A percentile compares a stretch with the other conserved stretches of the same genome.
phyloP scores from a whole-genome alignment of 768 basidiomycete genomes.

The Lentinus tigrinus region DNA sequence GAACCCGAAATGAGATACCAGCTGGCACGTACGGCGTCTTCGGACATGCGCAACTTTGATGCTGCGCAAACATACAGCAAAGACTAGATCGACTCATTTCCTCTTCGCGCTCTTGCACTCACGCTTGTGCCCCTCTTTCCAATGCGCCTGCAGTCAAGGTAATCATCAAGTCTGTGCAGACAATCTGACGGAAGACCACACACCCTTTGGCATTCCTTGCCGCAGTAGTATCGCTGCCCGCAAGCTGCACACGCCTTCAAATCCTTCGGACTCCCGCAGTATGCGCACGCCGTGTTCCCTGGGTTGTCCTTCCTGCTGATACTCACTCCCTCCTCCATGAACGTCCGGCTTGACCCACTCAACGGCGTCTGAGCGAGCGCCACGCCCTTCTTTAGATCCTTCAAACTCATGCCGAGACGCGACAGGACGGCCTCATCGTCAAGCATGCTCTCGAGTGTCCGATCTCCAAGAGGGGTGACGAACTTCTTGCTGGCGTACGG shows the following conservation, averaged over 20 bases:
- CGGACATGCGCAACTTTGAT: too few relatives aligned
- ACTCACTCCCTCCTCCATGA: slow-evolving; percentile 5
- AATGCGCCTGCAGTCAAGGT: too few relatives aligned
- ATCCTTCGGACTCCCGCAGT: slow-evolving; percentile 8
- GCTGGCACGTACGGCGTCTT: too few relatives aligned
- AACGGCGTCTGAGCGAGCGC: neutral
- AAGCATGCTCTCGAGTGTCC: neutral
- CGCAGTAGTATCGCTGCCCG: slow-evolving; percentile 10
- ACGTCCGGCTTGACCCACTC: neutral
- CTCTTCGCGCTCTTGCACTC: too few relatives aligned
- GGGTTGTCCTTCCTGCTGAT: neutral
- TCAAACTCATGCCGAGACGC: neutral
- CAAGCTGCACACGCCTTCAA: slow-evolving; percentile 6
- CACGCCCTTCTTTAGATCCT: slow-evolving; percentile 1
- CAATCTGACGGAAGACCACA: too few relatives aligned
- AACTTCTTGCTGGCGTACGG: slow-evolving; percentile 1
- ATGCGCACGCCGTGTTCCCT: slow-evolving; percentile 5
- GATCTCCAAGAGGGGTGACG: neutral
- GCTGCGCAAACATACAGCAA: too few relatives aligned
- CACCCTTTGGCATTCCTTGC: slow-evolving; percentile 2
- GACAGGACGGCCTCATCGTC: neutral
- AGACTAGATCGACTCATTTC: too few relatives aligned
- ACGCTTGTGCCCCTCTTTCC: too few relatives aligned
- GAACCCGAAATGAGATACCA: too few relatives aligned
- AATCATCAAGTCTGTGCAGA: too few relatives aligned